Percentiles rank a stretch among this genome's conserved stretches.
Conservation (phyloP, 2,329 filamentous ascomycete species). For the Cladorrhinum sp. region DNA sequence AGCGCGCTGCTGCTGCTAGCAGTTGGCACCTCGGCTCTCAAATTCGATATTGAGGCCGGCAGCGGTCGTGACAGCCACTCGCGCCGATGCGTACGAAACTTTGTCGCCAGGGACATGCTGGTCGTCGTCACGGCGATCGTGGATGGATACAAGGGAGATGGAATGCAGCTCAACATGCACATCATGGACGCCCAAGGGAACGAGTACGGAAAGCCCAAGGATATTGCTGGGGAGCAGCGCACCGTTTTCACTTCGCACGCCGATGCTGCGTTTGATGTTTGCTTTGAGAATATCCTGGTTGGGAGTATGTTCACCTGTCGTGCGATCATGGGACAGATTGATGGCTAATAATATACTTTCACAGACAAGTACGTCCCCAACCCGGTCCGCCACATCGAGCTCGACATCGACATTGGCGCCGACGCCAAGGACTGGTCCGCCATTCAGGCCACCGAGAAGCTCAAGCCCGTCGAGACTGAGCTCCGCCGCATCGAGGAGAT, state of each 20-base stretch:
- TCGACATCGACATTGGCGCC: slow-evolving; percentile 93
- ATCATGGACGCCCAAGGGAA: slow-evolving; percentile 95
- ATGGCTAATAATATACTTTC: neutral
- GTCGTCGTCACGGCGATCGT: slow-evolving; percentile 93
- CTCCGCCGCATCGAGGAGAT: slow-evolving; percentile 89
- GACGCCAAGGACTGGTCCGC: slow-evolving; percentile 98
- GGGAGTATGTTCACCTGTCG: slow-evolving; percentile 60
- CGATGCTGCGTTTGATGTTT: slow-evolving; percentile 92
- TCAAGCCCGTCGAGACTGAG: slow-evolving; percentile 95
- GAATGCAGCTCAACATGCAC: slow-evolving; percentile 90
- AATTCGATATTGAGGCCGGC: slow-evolving; percentile 84
- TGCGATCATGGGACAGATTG: too few relatives aligned
- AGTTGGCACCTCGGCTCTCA: slow-evolving; percentile 65
- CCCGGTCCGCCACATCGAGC: slow-evolving; percentile 72
- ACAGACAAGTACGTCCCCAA: slow-evolving; percentile 38
- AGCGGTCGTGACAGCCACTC: slow-evolving; percentile 55
- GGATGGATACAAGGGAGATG: slow-evolving; percentile 83
- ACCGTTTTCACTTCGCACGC: slow-evolving; percentile 91
- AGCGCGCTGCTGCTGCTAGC: slow-evolving; percentile 56
- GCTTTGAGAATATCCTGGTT: slow-evolving; percentile 82
- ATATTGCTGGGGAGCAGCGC: slow-evolving; percentile 86
- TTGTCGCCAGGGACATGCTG: slow-evolving; percentile 84
- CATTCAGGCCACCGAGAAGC: slow-evolving; percentile 93
- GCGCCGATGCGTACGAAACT: slow-evolving; percentile 94
- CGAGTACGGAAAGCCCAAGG: slow-evolving; percentile 88